Evolutionary conservation across 371 early-diverging fungal species (phyloP).

Genomic region (Mortierella sp.): DNA sequence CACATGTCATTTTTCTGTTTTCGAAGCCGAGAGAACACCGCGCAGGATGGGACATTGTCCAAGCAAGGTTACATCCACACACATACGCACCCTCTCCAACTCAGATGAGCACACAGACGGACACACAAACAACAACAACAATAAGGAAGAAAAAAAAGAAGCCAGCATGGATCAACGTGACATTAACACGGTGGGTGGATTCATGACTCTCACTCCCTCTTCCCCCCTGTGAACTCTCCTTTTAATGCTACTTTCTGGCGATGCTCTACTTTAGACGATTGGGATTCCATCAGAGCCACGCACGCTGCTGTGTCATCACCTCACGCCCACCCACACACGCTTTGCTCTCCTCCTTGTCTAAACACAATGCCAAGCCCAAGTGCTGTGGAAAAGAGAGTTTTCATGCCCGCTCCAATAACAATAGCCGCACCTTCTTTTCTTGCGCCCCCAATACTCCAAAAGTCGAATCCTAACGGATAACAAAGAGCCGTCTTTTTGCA

Average conservation of each 20-base stretch:
- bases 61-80: not conserved
- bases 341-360: not conserved
- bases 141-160: not conserved
- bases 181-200: not conserved
- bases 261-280: constrained; percentile 4
- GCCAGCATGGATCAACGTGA: not conserved
- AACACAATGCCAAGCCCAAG: not conserved
- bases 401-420: not conserved
- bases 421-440: not conserved
- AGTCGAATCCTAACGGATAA: not conserved
- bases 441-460: constrained; percentile 1
- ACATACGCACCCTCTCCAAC: not conserved
- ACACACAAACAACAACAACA: not conserved
- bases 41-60: not conserved
- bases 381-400: not conserved
- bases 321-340: not conserved
- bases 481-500: not conserved
- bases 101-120: not conserved
- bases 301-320: not conserved
- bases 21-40: not conserved
- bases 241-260: not conserved
- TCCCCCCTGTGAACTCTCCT: not conserved
- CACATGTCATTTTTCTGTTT: not conserved
- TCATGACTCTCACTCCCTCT: not conserved
- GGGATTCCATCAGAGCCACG: not conserved